Percentiles rank a stretch among this genome's conserved stretches.
Evolutionary conservation across 108 stramenopile species (phyloP).

Genomic region (Cyclotella choctawhatcheeana): DNA sequence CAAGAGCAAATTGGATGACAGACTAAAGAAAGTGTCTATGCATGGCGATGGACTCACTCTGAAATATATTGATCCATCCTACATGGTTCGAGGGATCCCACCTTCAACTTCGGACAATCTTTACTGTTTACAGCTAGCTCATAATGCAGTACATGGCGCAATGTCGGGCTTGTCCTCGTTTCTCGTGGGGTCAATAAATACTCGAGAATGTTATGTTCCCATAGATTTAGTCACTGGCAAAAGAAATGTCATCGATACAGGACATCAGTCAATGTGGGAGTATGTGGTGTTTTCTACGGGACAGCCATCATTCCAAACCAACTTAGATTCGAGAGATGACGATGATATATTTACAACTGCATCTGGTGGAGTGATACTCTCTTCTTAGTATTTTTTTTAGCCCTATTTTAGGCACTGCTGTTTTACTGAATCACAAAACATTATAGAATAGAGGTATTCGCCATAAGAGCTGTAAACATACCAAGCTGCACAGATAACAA

Average conservation of each 20-base stretch:
- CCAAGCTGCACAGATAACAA: slow-evolving; percentile 22
- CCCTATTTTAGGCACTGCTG: too few species aligned
- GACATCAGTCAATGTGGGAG: slow-evolving; percentile 63
- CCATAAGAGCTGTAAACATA: slow-evolving; percentile 46
- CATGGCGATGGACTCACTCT: slow-evolving; percentile 56
- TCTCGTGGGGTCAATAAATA: slow-evolving; percentile 83
- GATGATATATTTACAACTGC: slow-evolving; percentile 14
- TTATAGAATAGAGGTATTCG: slow-evolving; percentile 17
- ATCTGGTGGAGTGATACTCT: slow-evolving; percentile 15
- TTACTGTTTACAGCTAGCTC: slow-evolving; percentile 90
- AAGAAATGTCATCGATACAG: slow-evolving; percentile 34
- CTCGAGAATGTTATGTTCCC: slow-evolving; percentile 65
- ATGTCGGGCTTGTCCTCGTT: slow-evolving; percentile 92
- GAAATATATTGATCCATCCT: slow-evolving; percentile 91
- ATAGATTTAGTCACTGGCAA: slow-evolving; percentile 59
- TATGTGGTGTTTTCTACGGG: slow-evolving; percentile 59
- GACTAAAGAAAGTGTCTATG: slow-evolving; percentile 20
- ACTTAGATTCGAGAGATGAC: slow-evolving; percentile 1
- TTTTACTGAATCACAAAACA: background rate
- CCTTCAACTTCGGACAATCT: slow-evolving; percentile 86
- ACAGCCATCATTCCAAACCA: slow-evolving; percentile 52
- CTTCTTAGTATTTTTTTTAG: background rate
- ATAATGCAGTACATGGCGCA: slow-evolving; percentile 92
- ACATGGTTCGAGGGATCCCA: slow-evolving; percentile 87
- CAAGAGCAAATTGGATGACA: slow-evolving; percentile 37